Evolutionary conservation across 176 grass and related monocot species (phyloP).

Genomic region (Sorghum bicolor): Sorghum_bicolor_NCBIv3 NC_012876.2:61358501-61359000

Average conservation of each 20-base stretch:
- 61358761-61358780: background rate
- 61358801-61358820: background rate
- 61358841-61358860: background rate
- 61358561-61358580: background rate
- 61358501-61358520: conserved; percentile 95
- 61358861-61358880: background rate
- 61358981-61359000: too few species aligned
- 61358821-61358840: background rate
- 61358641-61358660: background rate
- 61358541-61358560: conserved; percentile 70
- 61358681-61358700: background rate
- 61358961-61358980: background rate
- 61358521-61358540: conserved; percentile 96
- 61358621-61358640: background rate
- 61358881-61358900: background rate
- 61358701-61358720: background rate
- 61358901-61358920: background rate
- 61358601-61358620: background rate
- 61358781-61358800: background rate
- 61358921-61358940: background rate
- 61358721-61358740: background rate
- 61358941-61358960: background rate
- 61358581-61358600: conserved; percentile 10
- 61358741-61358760: background rate
- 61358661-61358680: background rate